Base-by-base conservation (phyloP, 2,329 filamentous ascomycete species). In the Anisogramma anomala region DNA sequence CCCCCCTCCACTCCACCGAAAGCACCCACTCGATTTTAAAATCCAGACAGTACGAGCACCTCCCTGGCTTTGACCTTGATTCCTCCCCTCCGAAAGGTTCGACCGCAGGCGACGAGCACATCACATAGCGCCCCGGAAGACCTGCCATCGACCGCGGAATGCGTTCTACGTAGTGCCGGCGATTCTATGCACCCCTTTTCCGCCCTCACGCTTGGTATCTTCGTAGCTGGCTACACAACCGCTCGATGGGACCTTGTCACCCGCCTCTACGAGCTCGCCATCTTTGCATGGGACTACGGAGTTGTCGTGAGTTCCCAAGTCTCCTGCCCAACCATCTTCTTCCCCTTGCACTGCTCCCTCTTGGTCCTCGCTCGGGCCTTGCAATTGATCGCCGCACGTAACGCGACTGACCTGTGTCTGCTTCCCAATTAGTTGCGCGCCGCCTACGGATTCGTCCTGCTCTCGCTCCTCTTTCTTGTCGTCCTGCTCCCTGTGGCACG, bases 161-260 rank as follows among this genome's bases (percentile, higher is more conserved):
- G 68, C 59, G 54, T 61, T 56, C 58, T 55, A 58, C 53, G 42
- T 54, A 56, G 51, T 52, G 57, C 59, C 61, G 64, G 57, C 63
- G 65, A 59, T 66, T 75, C 71, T 73, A 96, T 96, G 89, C 88
- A 95, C 86, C 86, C 88, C 58, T 95, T 96, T 71, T 96, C 89
- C 50, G 71, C 89, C 63, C 77, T 95, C 64, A 94, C 88, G 58
- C 79, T 94, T 68, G 87, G 84, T 68, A 95, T 98, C 70, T 98
- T 98, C 71, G 83, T 96, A 74, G 89, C 91, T 69, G 91, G 91
- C 65, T 98, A 98, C 74, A 96, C 89, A 63, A 98, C 91, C 67
- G 91, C 91, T 60, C 84, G 91, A 72, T 98, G 91, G 88, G 91
- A 96, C 67, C 80, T 98, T 49, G 87, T 95, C 53, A 95, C 89